Evolutionary conservation across 2,329 filamentous ascomycete species (phyloP), one percentile per base, ranked within the genome.

Genomic region (Alternaria conjuncta): DNA sequence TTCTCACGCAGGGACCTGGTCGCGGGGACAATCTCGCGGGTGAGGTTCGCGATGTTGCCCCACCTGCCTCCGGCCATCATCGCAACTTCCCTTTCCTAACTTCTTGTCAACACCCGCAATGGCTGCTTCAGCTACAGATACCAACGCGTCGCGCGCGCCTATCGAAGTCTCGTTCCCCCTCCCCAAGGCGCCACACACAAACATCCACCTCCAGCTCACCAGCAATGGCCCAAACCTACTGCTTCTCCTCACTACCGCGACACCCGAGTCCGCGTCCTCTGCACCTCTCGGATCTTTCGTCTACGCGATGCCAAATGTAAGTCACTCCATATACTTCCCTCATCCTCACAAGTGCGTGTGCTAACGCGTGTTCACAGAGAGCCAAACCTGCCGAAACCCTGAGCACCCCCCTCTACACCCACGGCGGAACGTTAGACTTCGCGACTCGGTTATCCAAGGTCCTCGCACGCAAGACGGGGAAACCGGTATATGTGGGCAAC

Each of bases 301-400:
- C 49, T 98, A 97, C 78, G 92, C 94, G 3, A 88, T 99, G 78
- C 95, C 96, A 15, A 92, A 97, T 82, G 96, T 97, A 83, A 72
- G 84, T n/a, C 36, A 18, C 1, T 8, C 3, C 32, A 41, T 10
- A 41, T 77, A 12, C 6, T 41, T 4, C 3, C 2, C 49, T 11
- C 20, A 3, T 5, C 5, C 12, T 10, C 36, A 3, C 13, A 15
- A 44, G 15, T 25, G 26, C 23, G 9, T 20, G 15, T 12, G 68
- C 73, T 73, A 56, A 72, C 25, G 13, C 2, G 6, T 28, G 5
- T 41, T 9, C 54, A 3, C 36, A 84, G 82, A 76, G 72, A 66
- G 75, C 78, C 53, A 81, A 80, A 54, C 77, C 81, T 66, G 65
- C 80, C 69, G 86, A 92, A 78, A 86, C 92, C 68, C 81, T 97